Percentiles rank a stretch among this genome's conserved stretches.
Conservation (phyloP, 257 asterid genomes). For the Osmanthus fragrans region DNA sequence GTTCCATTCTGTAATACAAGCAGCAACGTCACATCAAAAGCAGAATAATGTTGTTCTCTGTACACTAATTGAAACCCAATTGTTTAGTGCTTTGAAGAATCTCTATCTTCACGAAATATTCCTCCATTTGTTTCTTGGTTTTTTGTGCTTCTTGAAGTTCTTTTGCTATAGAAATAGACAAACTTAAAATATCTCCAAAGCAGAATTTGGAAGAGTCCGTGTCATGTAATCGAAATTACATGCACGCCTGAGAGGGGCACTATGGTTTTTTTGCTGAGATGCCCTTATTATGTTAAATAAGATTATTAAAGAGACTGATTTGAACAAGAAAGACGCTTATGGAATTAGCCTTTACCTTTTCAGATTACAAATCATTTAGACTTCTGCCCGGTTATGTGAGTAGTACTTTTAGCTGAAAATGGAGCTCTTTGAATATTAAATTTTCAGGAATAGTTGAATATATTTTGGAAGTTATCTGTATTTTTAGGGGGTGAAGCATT, state of each 20-base stretch:
- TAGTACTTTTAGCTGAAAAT: background rate
- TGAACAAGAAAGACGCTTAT: background rate
- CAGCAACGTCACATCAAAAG: slow-evolving; percentile 51
- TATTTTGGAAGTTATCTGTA: background rate
- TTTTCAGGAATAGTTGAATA: background rate
- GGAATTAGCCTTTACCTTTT: background rate
- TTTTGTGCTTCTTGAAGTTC: slow-evolving; percentile 29
- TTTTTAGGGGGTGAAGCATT: background rate
- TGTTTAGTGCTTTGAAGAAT: slow-evolving; percentile 60
- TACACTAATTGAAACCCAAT: slow-evolving; percentile 54
- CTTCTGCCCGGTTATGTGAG: background rate
- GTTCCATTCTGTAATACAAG: slow-evolving; percentile 22
- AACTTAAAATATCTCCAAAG: slow-evolving; percentile 15
- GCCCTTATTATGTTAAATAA: slow-evolving; percentile 2
- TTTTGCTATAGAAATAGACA: slow-evolving; percentile 19
- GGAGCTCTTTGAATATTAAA: background rate
- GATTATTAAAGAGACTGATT: background rate
- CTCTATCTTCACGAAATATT: slow-evolving; percentile 49
- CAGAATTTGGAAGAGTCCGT: background rate
- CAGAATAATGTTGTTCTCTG: slow-evolving; percentile 58
- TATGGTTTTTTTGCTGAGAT: background rate
- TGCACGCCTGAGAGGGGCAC: background rate
- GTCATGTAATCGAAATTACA: background rate
- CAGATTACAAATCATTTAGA: background rate
- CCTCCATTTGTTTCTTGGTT: slow-evolving; percentile 33